A percentile compares a stretch with the other conserved stretches of the same genome.
Conservation (phyloP, 2,329 filamentous ascomycete genomes). For the Paracoccidioides brasiliensis region DNA sequence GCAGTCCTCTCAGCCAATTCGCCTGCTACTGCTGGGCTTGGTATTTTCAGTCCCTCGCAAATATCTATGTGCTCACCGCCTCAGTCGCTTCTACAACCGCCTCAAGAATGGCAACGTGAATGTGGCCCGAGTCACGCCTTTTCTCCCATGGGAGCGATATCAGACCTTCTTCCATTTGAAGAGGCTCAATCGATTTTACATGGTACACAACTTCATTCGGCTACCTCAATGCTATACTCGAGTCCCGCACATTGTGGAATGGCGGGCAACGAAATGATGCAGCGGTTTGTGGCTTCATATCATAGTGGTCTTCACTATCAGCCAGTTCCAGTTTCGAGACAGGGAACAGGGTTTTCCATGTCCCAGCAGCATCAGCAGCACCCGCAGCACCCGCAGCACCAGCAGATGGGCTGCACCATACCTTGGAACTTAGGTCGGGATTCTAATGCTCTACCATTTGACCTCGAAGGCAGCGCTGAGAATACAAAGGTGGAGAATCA, state of each 20-base stretch:
- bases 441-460: conserved; percentile 1
- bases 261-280: background rate
- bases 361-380: conserved; percentile 14
- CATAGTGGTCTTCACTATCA: conserved; percentile 1
- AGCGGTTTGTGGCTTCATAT: conserved; percentile 1
- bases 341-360: background rate
- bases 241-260: conserved; percentile 1
- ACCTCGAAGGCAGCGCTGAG: conserved; percentile 6
- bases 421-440: background rate
- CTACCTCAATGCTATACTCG: conserved; percentile 5
- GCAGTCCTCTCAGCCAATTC: conserved; percentile 9
- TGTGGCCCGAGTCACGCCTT: conserved; percentile 9
- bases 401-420: conserved; percentile 4
- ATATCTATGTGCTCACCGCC: conserved; percentile 11
- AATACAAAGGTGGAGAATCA: conserved; percentile 6
- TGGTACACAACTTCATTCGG: background rate
- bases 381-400: conserved; percentile 13
- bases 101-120: conserved; percentile 16
- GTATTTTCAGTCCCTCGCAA: conserved; percentile 20
- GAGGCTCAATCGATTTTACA: background rate
- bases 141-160: conserved; percentile 12
- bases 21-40: conserved; percentile 19
- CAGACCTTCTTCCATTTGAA: conserved; percentile 14
- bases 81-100: conserved; percentile 13
- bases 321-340: background rate